phyloP scores from a whole-genome alignment of 371 early-diverging fungal species.

The Phascolomyces articulosus region DNA sequence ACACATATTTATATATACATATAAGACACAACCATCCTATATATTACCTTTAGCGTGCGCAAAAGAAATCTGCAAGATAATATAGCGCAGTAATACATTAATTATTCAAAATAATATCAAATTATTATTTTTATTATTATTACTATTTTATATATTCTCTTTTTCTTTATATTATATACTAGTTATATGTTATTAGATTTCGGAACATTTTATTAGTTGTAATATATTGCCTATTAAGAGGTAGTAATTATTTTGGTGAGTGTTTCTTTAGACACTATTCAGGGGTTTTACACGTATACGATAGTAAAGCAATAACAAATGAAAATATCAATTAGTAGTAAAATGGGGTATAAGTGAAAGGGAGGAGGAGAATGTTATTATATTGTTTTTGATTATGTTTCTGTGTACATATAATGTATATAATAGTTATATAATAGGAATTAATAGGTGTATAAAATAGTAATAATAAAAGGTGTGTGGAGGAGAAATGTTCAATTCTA shows the following conservation, averaged over 20 bases:
- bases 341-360: background rate
- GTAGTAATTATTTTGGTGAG: background rate
- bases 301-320: background rate
- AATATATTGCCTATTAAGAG: background rate
- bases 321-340: background rate
- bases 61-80: too few relatives aligned
- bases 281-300: constrained; percentile 1
- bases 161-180: background rate
- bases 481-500: too few relatives aligned
- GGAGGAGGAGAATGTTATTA: too few relatives aligned
- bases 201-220: constrained; percentile 7
- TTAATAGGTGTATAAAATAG: background rate
- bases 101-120: too few relatives aligned
- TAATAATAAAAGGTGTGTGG: too few relatives aligned
- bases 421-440: background rate
- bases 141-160: background rate
- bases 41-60: too few relatives aligned
- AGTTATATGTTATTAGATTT: background rate
- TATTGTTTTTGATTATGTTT: too few relatives aligned
- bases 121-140: background rate
- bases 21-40: too few relatives aligned
- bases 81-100: too few relatives aligned
- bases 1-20: background rate
- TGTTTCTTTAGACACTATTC: background rate
- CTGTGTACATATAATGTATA: too few relatives aligned